These are phyloP conservation scores for Tuber borchii DNA, from an alignment of 495 filamentous ascomycete genomes.

Conservation along the genomic window DNA sequence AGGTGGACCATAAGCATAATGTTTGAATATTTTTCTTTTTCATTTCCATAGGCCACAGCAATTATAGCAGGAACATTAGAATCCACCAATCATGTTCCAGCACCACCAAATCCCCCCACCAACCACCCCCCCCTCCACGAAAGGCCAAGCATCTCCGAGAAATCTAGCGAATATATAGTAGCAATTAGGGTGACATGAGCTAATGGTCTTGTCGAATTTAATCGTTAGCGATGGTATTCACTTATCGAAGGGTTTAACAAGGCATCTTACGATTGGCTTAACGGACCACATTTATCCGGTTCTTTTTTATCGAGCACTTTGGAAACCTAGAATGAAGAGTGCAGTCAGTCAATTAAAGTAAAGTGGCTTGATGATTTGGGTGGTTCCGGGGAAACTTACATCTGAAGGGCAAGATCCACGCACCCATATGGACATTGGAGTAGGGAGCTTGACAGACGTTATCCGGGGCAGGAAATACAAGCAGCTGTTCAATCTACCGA, in stretches of 20 bases:
- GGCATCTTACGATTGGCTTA: conserved; percentile 8
- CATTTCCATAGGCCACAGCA: background rate
- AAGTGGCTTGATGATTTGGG: background rate
- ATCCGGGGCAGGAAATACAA: too few species aligned
- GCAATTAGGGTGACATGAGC: conserved; percentile 23
- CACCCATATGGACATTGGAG: too few species aligned
- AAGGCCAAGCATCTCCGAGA: conserved; percentile 17
- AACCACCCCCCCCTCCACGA: conserved; percentile 14
- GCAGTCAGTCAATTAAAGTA: background rate
- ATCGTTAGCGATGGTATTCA: background rate
- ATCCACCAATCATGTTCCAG: background rate
- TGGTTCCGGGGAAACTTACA: conserved; percentile 10
- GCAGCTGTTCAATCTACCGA: too few species aligned
- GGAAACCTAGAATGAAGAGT: conserved; percentile 11
- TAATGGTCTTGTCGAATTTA: conserved; percentile 23
- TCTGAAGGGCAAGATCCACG: too few species aligned
- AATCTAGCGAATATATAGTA: conserved; percentile 30
- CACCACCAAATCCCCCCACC: conserved; percentile 5
- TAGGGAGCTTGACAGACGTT: too few species aligned
- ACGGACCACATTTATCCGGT: conserved; percentile 26
- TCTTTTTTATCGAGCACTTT: conserved; percentile 17
- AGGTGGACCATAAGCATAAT: background rate
- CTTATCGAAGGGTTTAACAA: background rate
- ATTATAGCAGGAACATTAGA: background rate
- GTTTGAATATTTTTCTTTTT: background rate